Evolutionary conservation across 768 basidiomycete species (phyloP).

Genomic region (Rhizopogon salebrosus): DNA sequence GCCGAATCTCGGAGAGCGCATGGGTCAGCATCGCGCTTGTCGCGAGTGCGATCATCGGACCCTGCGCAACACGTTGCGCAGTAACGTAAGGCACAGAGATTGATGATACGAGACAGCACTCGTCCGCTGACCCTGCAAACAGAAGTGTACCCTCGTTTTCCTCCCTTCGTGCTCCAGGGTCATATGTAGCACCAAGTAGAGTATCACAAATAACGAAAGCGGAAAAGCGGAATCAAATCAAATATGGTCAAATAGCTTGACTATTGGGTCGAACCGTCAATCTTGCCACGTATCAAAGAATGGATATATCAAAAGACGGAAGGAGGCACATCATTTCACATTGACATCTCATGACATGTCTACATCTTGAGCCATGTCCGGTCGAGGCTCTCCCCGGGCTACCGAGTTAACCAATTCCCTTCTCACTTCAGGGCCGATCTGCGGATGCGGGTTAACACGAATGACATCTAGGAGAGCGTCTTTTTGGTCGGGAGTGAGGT

Average conservation of each 20-base stretch:
- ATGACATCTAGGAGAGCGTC: slow-evolving; percentile 94
- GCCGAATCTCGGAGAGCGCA: background rate
- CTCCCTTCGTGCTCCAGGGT: background rate
- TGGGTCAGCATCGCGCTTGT: background rate
- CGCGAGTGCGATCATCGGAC: background rate
- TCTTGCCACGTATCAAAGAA: background rate
- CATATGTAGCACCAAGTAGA: background rate
- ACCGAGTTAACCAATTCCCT: slow-evolving; percentile 87
- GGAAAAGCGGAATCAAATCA: too few relatives aligned
- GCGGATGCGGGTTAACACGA: slow-evolving; percentile 77
- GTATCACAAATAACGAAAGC: background rate
- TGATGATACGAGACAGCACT: background rate
- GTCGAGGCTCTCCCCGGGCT: slow-evolving; percentile 74
- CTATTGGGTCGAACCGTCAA: too few relatives aligned
- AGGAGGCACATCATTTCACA: background rate
- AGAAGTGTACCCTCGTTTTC: background rate
- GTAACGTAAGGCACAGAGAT: background rate
- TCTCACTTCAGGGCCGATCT: slow-evolving; percentile 87
- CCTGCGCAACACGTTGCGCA: background rate
- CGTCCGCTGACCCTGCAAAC: background rate
- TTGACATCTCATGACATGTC: slow-evolving; percentile 43
- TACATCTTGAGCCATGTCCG: slow-evolving; percentile 59
- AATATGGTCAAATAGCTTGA: too few relatives aligned
- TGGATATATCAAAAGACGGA: background rate
- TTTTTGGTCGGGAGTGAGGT: slow-evolving; percentile 95